Base-by-base conservation (phyloP, 768 basidiomycete species). In the Suillus decipiens region DNA sequence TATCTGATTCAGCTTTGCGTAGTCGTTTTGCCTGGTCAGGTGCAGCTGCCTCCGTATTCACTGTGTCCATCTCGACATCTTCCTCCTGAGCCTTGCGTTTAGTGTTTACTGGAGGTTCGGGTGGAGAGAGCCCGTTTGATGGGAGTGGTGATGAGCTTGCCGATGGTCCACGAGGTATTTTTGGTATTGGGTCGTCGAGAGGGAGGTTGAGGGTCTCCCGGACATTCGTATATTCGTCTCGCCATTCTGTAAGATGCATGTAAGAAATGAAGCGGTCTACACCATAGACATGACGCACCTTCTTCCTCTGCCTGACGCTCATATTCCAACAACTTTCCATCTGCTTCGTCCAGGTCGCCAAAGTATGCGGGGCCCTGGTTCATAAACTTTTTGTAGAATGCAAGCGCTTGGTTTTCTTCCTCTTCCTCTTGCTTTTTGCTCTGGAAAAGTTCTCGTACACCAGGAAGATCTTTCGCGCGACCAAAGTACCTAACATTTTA, bases 401-500 rank as follows among this genome's bases (percentile, higher is more conserved):
- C 81, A 22, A 88, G 76, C 0, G 87, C 84, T 65, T 86, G 86
- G 66, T 88, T 93, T 75, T 97, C 95, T 73, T 97, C 96, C 39
- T 93, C 90, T 53, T 92, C 93, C 58, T 95, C 92, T 69, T 87
- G 85, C 76, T 94, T 91, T 51, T 89, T 85, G 73, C 89, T 88
- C 72, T 90, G 81, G 72, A 98, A 99, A n/a, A 99, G 84, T 75
- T 99, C 96, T 63, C 89, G 89, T 12, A 98, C 94, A 43, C 96
- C 96, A 0, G 96, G 96, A 2, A 99, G 80, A 61, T 99, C 96
- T 74, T 94, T 96, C 4, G 96, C 95, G 34, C 96, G 89, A 62
- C 96, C 96, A 74, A 99, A 99, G 76, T 98, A 99, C 73, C 95
- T 96, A 64, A 2, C 60, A 41, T 11, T 43, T 24, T 15, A 19